Conservation (phyloP, 805 yeast genomes). For the Lipomyces sp. region DNA sequence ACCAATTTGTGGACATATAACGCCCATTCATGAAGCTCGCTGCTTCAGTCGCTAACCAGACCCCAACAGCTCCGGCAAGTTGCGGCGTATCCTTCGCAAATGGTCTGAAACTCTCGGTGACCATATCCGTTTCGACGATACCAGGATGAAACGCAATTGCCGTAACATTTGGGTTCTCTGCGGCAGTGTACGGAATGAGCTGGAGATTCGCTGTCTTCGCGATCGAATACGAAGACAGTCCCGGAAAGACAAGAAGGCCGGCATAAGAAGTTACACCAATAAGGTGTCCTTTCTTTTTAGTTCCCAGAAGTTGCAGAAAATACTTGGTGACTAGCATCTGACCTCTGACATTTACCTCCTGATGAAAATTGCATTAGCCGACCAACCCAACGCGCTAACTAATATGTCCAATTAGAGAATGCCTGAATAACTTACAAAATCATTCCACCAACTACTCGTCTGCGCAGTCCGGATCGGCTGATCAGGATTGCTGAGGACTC, state of each 20-base stretch:
- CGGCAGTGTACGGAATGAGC: background rate
- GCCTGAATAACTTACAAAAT: slow-evolving; percentile 1
- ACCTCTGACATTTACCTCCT: slow-evolving; percentile 5
- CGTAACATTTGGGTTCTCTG: slow-evolving; percentile 4
- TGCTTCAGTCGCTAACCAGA: slow-evolving; percentile 6
- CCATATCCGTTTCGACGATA: background rate
- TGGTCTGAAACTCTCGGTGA: background rate
- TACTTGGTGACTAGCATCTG: slow-evolving; percentile 4
- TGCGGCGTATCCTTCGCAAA: slow-evolving; percentile 1
- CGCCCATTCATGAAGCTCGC: slow-evolving; percentile 9
- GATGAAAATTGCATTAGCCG: background rate
- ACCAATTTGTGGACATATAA: slow-evolving; percentile 1
- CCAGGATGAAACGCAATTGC: slow-evolving; percentile 8
- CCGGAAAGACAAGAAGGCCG: slow-evolving; percentile 3
- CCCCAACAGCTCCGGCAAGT: slow-evolving; percentile 3
- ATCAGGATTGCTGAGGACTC: slow-evolving; percentile 4
- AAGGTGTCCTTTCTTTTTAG: background rate
- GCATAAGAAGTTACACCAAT: background rate
- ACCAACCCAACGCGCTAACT: background rate
- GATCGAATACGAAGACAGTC: background rate
- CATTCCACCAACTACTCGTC: background rate
- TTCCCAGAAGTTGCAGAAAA: slow-evolving; percentile 6
- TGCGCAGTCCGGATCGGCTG: slow-evolving; percentile 7
- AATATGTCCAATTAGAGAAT: background rate
- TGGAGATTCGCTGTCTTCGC: background rate